Evolutionary conservation across 495 filamentous ascomycete species (phyloP), one percentile per base, ranked within the genome.

Genomic region (Aspergillus bertholletiae): DNA sequence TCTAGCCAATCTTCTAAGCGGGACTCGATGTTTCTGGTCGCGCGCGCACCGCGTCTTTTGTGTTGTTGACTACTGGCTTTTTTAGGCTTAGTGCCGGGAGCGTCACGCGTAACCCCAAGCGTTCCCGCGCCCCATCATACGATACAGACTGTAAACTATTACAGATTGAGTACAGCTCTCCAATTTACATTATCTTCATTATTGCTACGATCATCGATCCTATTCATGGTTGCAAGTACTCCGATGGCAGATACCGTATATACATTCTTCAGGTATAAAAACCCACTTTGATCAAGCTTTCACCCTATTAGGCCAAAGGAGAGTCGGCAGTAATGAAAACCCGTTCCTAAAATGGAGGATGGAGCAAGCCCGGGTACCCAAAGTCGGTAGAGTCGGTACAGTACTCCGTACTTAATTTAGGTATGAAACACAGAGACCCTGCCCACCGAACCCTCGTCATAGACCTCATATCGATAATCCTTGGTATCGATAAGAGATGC

Each of bases 41-140:
- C 37, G 59, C 61, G 61, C 61, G 61, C 51, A 37, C 47, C 61
- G 61, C 61, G 61, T 64, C 57, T 55, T 50, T 63, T 64, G 61
- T 64, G 61, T 64, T 64, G 57, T 60, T 57, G 57, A 55, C 50
- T 43, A 22, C 41, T 11, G 6, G 7, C 57, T 22, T n/a, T 2
- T 52, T 57, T 46, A 23, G 54, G 60, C 21, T 55, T 63, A 63
- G 60, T 35, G 26, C 54, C 56, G 49, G 49, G 53, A 41, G 45
- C 34, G 37, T 63, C 60, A 63, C 60, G 60, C 60, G 60, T 63
- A 51, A 35, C 52, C 47, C 53, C 53, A 48, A 56, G 53, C 30
- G 43, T 51, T 59, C 52, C 53, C 50, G 49, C 45, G 24, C 43
- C 30, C 44, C 26, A 57, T 55, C 55, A 57, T 57, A 58, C 48